Evolutionary conservation across 1,139 yeast species (phyloP).

Genomic region (Williopsis jadinii): DNA sequence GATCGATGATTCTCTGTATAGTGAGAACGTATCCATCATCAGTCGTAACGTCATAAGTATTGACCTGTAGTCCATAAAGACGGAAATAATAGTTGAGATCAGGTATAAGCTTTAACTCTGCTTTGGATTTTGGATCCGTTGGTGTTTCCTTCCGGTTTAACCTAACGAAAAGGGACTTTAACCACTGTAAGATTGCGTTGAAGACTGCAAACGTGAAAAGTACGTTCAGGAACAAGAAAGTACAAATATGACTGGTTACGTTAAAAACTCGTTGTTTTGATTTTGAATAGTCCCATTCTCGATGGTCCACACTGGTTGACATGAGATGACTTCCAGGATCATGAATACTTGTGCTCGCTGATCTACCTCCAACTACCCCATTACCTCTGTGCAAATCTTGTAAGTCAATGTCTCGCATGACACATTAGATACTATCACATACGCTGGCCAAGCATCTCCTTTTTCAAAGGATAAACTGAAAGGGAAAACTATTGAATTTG

Average conservation of each 20-base stretch:
- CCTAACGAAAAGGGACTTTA: background rate
- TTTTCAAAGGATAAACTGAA: too few relatives aligned
- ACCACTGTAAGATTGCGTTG: background rate
- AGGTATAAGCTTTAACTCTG: slow-evolving; percentile 31
- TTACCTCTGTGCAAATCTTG: too few relatives aligned
- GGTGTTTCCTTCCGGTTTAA: background rate
- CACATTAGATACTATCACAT: too few relatives aligned
- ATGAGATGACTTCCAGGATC: background rate
- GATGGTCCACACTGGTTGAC: background rate
- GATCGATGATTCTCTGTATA: slow-evolving; percentile 58
- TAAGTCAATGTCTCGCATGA: too few relatives aligned
- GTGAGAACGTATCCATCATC: slow-evolving; percentile 72
- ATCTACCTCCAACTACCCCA: background rate
- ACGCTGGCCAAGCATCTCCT: too few relatives aligned
- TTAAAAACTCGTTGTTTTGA: too few relatives aligned
- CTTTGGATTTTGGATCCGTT: slow-evolving; percentile 4
- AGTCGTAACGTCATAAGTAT: slow-evolving; percentile 56
- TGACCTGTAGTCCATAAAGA: slow-evolving; percentile 52
- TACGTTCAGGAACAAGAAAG: background rate
- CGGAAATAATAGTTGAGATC: slow-evolving; percentile 61
- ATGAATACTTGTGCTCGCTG: background rate
- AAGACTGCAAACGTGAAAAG: background rate
- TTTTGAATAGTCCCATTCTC: too few relatives aligned
- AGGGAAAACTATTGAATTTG: too few relatives aligned
- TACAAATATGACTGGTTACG: background rate